A percentile compares a stretch with the other conserved stretches of the same genome.
Evolutionary conservation across 345 rosid species (phyloP).

Genomic region (Noccaea caerulescens): DNA sequence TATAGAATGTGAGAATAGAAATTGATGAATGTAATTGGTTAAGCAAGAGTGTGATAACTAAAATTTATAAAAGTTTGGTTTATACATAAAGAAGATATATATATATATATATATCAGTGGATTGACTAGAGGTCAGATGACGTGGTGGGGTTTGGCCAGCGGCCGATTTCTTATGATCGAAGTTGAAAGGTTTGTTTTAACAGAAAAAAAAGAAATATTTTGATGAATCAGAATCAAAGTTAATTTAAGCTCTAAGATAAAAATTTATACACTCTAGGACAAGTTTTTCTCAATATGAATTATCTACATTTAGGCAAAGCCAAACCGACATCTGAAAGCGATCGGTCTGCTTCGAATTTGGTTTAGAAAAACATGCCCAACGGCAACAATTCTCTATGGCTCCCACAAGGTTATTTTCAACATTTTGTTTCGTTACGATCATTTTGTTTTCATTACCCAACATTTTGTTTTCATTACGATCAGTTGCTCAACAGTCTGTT

Average conservation of each 20-base stretch:
- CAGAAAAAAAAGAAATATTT: too few relatives aligned
- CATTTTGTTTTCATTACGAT: too few relatives aligned
- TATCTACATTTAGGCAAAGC: slow-evolving; percentile 8
- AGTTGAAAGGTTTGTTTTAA: slow-evolving; percentile 33
- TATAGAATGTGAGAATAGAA: not conserved
- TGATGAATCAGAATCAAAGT: too few relatives aligned
- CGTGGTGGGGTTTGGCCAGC: slow-evolving; percentile 32
- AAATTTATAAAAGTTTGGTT: slow-evolving; percentile 31
- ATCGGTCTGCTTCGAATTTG: too few relatives aligned
- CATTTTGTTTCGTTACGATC: too few relatives aligned
- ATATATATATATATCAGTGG: slow-evolving; percentile 23
- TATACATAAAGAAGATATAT: slow-evolving; percentile 19
- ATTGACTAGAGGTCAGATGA: slow-evolving; percentile 36
- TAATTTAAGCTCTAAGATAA: not conserved
- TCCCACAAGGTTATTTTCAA: too few relatives aligned
- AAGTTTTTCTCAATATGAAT: not conserved
- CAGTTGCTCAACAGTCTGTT: too few relatives aligned
- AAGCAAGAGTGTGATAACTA: slow-evolving; percentile 35
- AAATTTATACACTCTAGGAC: not conserved
- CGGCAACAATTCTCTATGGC: too few relatives aligned
- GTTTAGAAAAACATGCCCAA: too few relatives aligned
- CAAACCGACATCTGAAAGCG: too few relatives aligned
- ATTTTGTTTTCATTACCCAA: too few relatives aligned
- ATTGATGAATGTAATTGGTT: slow-evolving; percentile 24
- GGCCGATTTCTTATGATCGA: slow-evolving; percentile 51